Conservation (phyloP, 225 moss, liverwort and hornwort species). For the Sphagnum tenellum region DNA sequence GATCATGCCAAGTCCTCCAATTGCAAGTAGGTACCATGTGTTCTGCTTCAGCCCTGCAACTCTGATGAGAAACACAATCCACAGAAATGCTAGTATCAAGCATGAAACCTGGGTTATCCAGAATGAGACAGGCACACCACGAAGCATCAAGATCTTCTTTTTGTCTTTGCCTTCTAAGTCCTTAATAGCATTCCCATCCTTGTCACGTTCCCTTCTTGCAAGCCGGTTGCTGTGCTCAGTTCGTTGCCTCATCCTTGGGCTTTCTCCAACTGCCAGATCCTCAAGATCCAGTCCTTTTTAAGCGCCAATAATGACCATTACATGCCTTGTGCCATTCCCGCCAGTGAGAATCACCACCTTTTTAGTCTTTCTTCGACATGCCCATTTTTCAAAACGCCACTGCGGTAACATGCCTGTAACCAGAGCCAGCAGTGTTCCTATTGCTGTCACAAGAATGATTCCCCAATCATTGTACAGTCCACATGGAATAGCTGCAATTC, state of each 20-base stretch:
- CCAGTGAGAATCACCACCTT: slow-evolving; percentile 1
- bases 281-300: slow-evolving; percentile 4
- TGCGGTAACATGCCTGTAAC: slow-evolving; percentile 4
- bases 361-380: not conserved
- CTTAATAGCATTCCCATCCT: no score
- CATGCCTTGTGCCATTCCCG: slow-evolving; percentile 14
- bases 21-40: slow-evolving; percentile 3
- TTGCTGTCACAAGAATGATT: slow-evolving; percentile 1
- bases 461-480: slow-evolving; percentile 3
- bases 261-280: slow-evolving; percentile 5
- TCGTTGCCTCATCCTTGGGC: slow-evolving; percentile 4
- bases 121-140: slow-evolving; percentile 1
- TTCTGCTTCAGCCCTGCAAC: slow-evolving; percentile 6
- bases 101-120: slow-evolving; percentile 2
- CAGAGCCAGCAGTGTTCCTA: slow-evolving; percentile 7
- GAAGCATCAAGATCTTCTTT: not conserved
- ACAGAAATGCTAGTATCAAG: slow-evolving; percentile 1
- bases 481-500: slow-evolving; percentile 4
- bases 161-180: not conserved
- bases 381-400: slow-evolving; percentile 8
- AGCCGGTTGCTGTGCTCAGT: not conserved
- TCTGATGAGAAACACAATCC: slow-evolving; percentile 9
- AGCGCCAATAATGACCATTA: not conserved
- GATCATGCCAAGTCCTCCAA: slow-evolving; percentile 8
- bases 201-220: not conserved